Evolutionary conservation across 2,329 filamentous ascomycete genomes (phyloP).

Genomic region (Trichoderma endophyticum): DNA sequence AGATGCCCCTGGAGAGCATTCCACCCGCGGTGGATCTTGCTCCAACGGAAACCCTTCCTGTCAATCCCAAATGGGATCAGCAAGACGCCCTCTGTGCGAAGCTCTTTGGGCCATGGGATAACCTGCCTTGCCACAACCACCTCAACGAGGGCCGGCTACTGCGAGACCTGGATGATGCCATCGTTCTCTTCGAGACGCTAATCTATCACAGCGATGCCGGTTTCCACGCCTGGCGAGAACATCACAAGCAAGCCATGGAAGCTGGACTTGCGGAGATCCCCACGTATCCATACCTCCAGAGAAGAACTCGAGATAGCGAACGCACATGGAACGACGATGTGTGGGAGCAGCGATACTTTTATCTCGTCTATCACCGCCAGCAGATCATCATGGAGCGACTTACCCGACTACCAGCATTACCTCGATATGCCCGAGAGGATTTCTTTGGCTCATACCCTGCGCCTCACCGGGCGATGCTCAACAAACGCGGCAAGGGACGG

Average conservation of each 20-base stretch:
- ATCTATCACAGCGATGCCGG: conserved; percentile 25
- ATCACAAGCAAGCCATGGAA: conserved; percentile 27
- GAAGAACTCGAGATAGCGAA: neutral
- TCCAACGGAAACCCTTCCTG: neutral
- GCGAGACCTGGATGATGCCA: conserved; percentile 24
- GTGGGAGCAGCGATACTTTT: conserved; percentile 26
- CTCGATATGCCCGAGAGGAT: conserved; percentile 10
- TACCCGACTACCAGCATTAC: neutral
- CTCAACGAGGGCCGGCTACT: conserved; percentile 15
- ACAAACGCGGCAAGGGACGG: neutral
- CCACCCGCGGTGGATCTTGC: neutral
- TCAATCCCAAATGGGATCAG: conserved; percentile 10
- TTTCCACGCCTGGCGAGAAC: conserved; percentile 23
- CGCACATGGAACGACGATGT: conserved; percentile 22
- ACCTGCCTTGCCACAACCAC: conserved; percentile 14
- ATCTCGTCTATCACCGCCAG: conserved; percentile 25
- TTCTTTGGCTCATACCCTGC: conserved; percentile 15
- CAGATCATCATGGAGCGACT: conserved; percentile 17
- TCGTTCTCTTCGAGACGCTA: conserved; percentile 24
- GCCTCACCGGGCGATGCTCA: neutral
- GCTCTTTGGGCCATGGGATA: conserved; percentile 20
- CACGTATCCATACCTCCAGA: conserved; percentile 19
- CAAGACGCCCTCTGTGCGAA: conserved; percentile 12
- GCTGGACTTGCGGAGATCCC: conserved; percentile 14
- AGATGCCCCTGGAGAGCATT: neutral